Evolutionary conservation across 2,329 filamentous ascomycete species (phyloP), one percentile per base, ranked within the genome.

Genomic region (Neospermospora avenae): DNA sequence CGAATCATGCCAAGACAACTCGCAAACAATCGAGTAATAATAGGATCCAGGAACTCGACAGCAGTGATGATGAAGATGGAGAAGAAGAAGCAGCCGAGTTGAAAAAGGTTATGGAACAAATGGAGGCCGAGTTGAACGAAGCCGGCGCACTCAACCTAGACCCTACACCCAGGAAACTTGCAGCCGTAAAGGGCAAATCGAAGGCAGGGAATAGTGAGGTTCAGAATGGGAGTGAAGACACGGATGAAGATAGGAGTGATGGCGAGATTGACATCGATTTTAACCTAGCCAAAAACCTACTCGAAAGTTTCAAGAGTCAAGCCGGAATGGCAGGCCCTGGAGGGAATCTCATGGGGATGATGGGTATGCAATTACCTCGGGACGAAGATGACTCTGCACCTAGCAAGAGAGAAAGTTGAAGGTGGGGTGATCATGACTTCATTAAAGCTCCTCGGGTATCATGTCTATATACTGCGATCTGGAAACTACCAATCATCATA

Each of bases 231-330:
- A 35, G 49, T 3, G 39, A 60, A 3, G 53, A 63, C 46, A 69
- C 72, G 2, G 73, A 74, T 53, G 73, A 77, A 7, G 75, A 80
- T 28, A 78, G 84, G 41, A 79, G 81, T 2, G 80, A 82, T 8
- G 80, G 82, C 5, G 85, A 88, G 56, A 82, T 95, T 4, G 81
- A 92, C 64, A 84, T 95, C 28, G 90, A 98, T 71, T 89, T 92
- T 67, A 93, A 95, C 63, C 79, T 99, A 24, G 92, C 90, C 18
- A 91, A 89, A 73, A 98, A 98, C 70, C 79, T 99, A 57, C 79
- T 99, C 1, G 91, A 97, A 73, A 93, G 91, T 68, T 93, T 99
- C 75, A 96, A 96, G 71, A 88, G 90, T 16, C 93, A 98, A 73
- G 91, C 81, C 18, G 95, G 95, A 13, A 84, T 89, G 78, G 81